Percentiles rank a stretch among this genome's conserved stretches.
Conservation (phyloP, 192 early-diverging fungal species). For the Backusella morwellensis region DNA sequence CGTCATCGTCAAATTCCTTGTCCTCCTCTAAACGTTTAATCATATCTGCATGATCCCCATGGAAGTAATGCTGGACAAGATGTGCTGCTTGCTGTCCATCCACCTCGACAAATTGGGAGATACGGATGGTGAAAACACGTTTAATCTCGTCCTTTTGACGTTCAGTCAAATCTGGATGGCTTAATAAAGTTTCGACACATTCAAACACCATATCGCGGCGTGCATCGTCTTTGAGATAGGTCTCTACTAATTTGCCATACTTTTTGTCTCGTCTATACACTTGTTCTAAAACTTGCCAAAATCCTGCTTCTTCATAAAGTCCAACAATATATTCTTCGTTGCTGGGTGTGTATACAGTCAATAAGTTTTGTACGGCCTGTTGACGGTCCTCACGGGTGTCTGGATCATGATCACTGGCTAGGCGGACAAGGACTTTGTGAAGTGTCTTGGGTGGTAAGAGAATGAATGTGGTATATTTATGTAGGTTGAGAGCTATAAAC, state of each 20-base stretch:
- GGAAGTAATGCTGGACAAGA: slow-evolving; percentile 50
- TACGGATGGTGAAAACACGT: slow-evolving; percentile 43
- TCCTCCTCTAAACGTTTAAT: slow-evolving; percentile 41
- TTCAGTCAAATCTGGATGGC: slow-evolving; percentile 35
- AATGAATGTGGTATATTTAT: slow-evolving; percentile 56
- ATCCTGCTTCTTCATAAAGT: slow-evolving; percentile 54
- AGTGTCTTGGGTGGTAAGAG: slow-evolving; percentile 51
- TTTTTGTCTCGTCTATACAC: slow-evolving; percentile 54
- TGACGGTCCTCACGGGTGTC: slow-evolving; percentile 52
- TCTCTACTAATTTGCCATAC: slow-evolving; percentile 52
- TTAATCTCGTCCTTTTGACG: slow-evolving; percentile 49
- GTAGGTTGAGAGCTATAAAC: slow-evolving; percentile 54
- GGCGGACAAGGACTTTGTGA: slow-evolving; percentile 46
- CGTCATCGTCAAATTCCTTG: slow-evolving; percentile 34
- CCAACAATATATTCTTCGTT: slow-evolving; percentile 50
- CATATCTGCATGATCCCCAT: slow-evolving; percentile 50
- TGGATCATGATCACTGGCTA: slow-evolving; percentile 44
- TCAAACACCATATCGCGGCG: slow-evolving; percentile 48
- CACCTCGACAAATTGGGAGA: slow-evolving; percentile 59
- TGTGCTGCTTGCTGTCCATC: slow-evolving; percentile 55
- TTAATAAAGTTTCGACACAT: slow-evolving; percentile 46
- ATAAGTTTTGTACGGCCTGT: slow-evolving; percentile 48
- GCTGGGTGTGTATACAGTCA: slow-evolving; percentile 51
- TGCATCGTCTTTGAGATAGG: slow-evolving; percentile 54
- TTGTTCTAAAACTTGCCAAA: slow-evolving; percentile 55